Percentiles rank a stretch among this genome's conserved stretches.
phyloP scores from a whole-genome alignment of 768 basidiomycete genomes.

The Harrya chromipes region DNA sequence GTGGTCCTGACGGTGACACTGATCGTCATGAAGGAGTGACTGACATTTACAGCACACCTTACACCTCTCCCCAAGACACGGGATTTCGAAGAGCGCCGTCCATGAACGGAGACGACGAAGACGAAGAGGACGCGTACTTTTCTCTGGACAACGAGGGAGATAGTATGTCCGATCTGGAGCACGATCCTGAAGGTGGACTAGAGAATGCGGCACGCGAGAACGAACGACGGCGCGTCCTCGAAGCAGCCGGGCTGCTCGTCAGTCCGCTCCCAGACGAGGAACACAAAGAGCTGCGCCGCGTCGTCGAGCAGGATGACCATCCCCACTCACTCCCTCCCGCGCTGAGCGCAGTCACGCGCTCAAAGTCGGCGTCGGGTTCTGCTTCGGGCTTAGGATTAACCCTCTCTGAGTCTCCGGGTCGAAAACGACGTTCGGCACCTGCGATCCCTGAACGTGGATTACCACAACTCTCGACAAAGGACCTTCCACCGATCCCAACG shows the following conservation, averaged over 20 bases:
- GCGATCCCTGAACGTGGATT: slow-evolving; percentile 18
- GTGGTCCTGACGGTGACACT: slow-evolving; percentile 4
- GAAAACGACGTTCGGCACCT: slow-evolving; percentile 27
- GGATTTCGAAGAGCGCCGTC: slow-evolving; percentile 5
- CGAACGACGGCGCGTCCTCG: slow-evolving; percentile 80
- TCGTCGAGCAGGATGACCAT: neutral
- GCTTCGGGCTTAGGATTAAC: too few relatives aligned
- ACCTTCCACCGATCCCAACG: slow-evolving; percentile 53
- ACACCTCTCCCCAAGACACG: slow-evolving; percentile 18
- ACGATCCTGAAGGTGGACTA: slow-evolving; percentile 25
- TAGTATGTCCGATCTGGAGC: neutral
- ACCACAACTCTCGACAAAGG: slow-evolving; percentile 35
- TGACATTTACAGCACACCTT: slow-evolving; percentile 26
- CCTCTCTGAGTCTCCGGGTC: slow-evolving; percentile 36
- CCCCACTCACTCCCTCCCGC: slow-evolving; percentile 7
- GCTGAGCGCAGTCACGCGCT: too few relatives aligned
- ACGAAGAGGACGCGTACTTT: slow-evolving; percentile 34
- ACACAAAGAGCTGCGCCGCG: neutral
- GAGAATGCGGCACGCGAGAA: slow-evolving; percentile 61
- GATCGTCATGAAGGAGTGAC: slow-evolving; percentile 5
- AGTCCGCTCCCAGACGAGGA: slow-evolving; percentile 28
- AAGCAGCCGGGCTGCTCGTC: slow-evolving; percentile 85
- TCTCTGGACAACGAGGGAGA: slow-evolving; percentile 29
- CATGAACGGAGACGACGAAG: slow-evolving; percentile 27
- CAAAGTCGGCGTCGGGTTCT: too few relatives aligned